Evolutionary conservation across 2,329 filamentous ascomycete genomes (phyloP).

Genomic region (Pestalotiopsis sp.): DNA sequence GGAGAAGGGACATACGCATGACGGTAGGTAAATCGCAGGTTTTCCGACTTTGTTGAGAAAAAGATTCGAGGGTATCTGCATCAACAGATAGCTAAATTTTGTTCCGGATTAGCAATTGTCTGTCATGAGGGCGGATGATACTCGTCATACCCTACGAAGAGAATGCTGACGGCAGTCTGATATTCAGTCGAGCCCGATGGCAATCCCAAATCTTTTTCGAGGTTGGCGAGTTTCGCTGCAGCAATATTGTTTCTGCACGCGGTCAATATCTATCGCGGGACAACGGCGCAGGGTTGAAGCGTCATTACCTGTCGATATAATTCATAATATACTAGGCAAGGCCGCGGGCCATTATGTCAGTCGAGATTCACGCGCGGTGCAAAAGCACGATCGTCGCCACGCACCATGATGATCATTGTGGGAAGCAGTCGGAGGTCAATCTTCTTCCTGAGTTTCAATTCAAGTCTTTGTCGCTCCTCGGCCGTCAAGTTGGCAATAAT

Average conservation of each 20-base stretch:
- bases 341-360: background rate
- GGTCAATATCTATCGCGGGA: background rate
- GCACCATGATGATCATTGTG: conserved; percentile 63
- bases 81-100: conserved; percentile 44
- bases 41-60: conserved; percentile 53
- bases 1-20: conserved; percentile 38
- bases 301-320: conserved; percentile 53
- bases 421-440: conserved; percentile 68
- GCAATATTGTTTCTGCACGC: conserved; percentile 55
- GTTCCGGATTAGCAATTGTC: conserved; percentile 6
- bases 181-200: conserved; percentile 32
- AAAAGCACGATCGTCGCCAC: background rate
- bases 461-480: conserved; percentile 52
- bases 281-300: conserved; percentile 1
- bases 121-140: background rate
- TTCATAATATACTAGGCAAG: conserved; percentile 60
- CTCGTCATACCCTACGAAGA: conserved; percentile 47
- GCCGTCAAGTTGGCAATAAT: conserved; percentile 46
- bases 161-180: conserved; percentile 50
- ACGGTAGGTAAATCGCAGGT: conserved; percentile 46
- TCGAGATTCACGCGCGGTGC: background rate
- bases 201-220: conserved; percentile 36
- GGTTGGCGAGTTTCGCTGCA: conserved; percentile 52
- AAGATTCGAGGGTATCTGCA: conserved; percentile 54
- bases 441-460: conserved; percentile 61